Base-by-base conservation (phyloP, 2,329 filamentous ascomycete genomes). In the Ceratocystis cacaofunesta region DNA sequence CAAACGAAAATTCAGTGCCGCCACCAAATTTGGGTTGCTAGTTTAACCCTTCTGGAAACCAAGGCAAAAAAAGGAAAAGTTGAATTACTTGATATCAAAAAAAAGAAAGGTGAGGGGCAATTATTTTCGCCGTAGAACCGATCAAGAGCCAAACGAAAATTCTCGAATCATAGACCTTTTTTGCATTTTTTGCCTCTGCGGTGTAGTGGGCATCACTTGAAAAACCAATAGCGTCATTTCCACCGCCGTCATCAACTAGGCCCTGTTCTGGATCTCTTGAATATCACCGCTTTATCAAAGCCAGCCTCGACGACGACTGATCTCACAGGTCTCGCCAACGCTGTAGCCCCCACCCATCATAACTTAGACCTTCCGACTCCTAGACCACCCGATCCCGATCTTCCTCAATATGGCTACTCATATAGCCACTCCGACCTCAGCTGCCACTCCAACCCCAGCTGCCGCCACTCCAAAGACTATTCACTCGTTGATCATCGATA, bases 401-500 rank as follows among this genome's bases (percentile, higher is more conserved):
- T 32, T 30, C 28, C 28, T 36, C 36, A 64, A 55, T 6, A n/a
- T 62, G 41, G 28, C 22, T 12, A 32, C 57, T 57, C 43, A 28
- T 10, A 19, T 48, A 55, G 32, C 61, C 22, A 66, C 68, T 52
- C 62, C 69, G 17, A 55, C 70, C 36, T 65, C 68, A 48, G 65
- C 66, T 46, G 46, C 25, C 43, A 61, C 43, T 17, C 66, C 66
- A 63, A 96, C 22, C 22, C 22, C 68, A 48, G 65, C 66, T 52
- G 46, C 25, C 43, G 50, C 43, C 43, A 61, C 43, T 17, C 66
- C 66, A 63, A 96, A 92, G 73, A 82, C 86, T 0, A 85, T 95
- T 62, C 86, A 95, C 77, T 88, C 87, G 64, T 84, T 97, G 63
- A 82, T 97, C 32, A 82, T 99, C 70, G 94, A 99, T 73, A 88